Evolutionary conservation across 2,329 filamentous ascomycete species (phyloP), one percentile per base, ranked within the genome.

Genomic region (Cladosporium phlei): DNA sequence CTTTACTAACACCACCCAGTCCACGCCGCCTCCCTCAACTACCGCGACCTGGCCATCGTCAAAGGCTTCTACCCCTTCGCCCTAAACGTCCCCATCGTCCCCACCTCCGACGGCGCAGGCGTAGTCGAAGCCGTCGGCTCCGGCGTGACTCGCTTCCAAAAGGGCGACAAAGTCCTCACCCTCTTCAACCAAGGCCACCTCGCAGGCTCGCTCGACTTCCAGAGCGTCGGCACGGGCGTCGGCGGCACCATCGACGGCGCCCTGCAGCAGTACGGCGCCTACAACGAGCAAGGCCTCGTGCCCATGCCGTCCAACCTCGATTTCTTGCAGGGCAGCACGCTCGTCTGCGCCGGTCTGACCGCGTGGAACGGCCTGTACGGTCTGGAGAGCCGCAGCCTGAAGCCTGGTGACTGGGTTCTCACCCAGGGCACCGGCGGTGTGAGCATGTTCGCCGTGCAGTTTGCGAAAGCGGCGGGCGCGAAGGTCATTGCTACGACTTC

Each of bases 371-470:
- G 69, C 0, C 63, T 78, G 5, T 76, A 74, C 52, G 75, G 75
- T 9, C 55, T 77, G 4, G 60, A 69, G 53, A 63, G 64, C 33
- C 61, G 60, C 47, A 57, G 58, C 5, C 48, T 69, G 5, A 63
- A 59, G 49, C 58, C 65, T 1, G 70, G 68, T 2, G 59, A 69
- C 33, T 69, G 61, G 43, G 80, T 87, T 3, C 71, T 87, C 25
- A 81, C 81, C 1, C 80, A 86, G 64, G 83, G 83, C n/a, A 86
- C 82, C 0, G 83, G 83, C 16, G 83, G 83, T 48, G 83, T 86
- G 6, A 78, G 74, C 52, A 72, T 85, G 50, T 84, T 84, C 49
- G 82, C 75, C 3, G 62, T 85, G n/a, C 82, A 77, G 62, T 74
- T 75, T 49, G 72, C 72, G 22, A 72, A 73, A 48, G 75, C 76